These are phyloP conservation scores for Mortierella sp. DNA, from an alignment of 371 early-diverging fungal genomes.

Conservation along the genomic window DNA sequence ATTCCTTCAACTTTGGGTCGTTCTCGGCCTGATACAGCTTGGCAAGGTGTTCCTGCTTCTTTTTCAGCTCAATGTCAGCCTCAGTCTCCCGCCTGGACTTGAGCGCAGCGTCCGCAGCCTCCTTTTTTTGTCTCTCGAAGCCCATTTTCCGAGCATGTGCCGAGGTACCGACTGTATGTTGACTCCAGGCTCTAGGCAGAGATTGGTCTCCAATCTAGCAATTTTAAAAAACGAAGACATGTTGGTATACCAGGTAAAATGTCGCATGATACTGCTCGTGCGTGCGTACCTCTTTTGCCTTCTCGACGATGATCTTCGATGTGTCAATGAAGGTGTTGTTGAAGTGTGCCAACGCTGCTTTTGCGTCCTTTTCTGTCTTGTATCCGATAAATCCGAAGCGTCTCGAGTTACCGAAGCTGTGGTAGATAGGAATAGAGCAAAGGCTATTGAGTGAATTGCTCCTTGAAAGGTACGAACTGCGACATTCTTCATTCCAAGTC, in stretches of 20 bases:
- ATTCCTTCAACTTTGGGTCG: conserved; percentile 89
- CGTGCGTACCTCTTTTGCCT: conserved; percentile 80
- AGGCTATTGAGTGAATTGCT: too few species aligned
- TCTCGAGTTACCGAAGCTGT: conserved; percentile 85
- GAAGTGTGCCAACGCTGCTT: conserved; percentile 84
- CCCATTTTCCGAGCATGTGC: conserved; percentile 63
- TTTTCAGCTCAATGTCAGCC: conserved; percentile 50
- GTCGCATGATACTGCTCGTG: not conserved
- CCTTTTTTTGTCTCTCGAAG: conserved; percentile 48
- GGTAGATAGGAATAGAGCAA: not conserved
- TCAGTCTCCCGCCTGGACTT: conserved; percentile 46
- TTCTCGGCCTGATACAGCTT: conserved; percentile 72
- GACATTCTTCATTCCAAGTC: not conserved
- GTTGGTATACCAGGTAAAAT: not conserved
- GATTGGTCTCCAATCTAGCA: conserved; percentile 74
- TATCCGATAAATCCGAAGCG: conserved; percentile 95
- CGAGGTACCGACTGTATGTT: conserved; percentile 83
- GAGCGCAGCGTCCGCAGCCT: conserved; percentile 51
- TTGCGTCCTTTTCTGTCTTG: conserved; percentile 85
- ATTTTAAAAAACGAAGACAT: not conserved
- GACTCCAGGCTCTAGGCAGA: conserved; percentile 93
- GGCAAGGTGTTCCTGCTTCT: conserved; percentile 61
- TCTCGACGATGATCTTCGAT: conserved; percentile 84
- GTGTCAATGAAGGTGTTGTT: conserved; percentile 94
- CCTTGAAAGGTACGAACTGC: too few species aligned